Conservation (phyloP, 2,329 filamentous ascomycete genomes). For the Ambrosiella cleistominuta region DNA sequence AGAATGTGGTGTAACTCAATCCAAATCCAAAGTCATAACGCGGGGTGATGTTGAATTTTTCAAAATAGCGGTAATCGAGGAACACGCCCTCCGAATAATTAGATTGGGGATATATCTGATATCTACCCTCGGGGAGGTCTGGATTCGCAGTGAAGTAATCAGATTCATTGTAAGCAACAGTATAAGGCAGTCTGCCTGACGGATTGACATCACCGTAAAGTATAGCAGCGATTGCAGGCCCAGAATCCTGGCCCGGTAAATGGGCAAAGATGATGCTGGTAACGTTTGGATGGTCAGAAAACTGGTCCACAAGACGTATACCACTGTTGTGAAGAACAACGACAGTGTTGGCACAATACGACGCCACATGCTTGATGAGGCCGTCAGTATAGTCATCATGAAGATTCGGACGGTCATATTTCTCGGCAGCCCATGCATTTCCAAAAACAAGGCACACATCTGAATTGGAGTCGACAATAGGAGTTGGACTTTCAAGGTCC, state of each 20-base stretch:
- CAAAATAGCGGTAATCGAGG: constrained; percentile 38
- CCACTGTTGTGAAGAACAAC: constrained; percentile 50
- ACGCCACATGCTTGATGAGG: constrained; percentile 39
- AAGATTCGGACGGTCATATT: constrained; percentile 42
- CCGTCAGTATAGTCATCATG: constrained; percentile 48
- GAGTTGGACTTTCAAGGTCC: constrained; percentile 34
- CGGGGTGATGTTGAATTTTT: constrained; percentile 28
- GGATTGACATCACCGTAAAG: constrained; percentile 40
- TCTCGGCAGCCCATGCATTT: constrained; percentile 56
- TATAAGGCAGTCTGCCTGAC: constrained; percentile 44
- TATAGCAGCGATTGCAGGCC: constrained; percentile 34
- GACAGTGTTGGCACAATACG: constrained; percentile 42
- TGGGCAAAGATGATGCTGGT: constrained; percentile 47
- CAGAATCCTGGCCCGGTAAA: constrained; percentile 46
- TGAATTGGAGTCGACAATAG: constrained; percentile 30
- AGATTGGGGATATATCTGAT: constrained; percentile 32
- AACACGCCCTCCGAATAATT: constrained; percentile 34
- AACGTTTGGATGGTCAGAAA: constrained; percentile 45
- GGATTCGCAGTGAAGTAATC: constrained; percentile 44
- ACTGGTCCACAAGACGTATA: constrained; percentile 39
- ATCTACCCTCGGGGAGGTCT: constrained; percentile 28
- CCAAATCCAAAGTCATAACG: constrained; percentile 41
- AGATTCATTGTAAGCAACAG: constrained; percentile 35
- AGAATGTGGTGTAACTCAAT: constrained; percentile 37
- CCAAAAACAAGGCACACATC: constrained; percentile 53